A percentile compares a stretch with the other conserved stretches of the same genome.
These are phyloP conservation scores for Citrus reticulata DNA, from an alignment of 345 rosid species.

Conservation along the genomic window DNA sequence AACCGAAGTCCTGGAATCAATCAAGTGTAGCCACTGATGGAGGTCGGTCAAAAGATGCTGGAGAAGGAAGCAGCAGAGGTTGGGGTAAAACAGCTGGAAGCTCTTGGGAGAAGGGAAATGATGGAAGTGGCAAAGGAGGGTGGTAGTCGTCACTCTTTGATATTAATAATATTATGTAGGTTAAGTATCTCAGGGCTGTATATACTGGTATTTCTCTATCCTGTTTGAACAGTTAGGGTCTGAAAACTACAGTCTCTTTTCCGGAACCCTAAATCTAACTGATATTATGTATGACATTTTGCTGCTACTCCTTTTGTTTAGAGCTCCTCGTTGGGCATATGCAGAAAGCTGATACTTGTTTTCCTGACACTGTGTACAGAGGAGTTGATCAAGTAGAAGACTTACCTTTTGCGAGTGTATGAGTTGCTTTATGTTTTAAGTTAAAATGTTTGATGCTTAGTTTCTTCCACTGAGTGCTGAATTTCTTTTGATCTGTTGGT, in stretches of 20 bases:
- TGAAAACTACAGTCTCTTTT: not conserved
- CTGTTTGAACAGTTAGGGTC: not conserved
- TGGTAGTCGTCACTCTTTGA: conserved; percentile 17
- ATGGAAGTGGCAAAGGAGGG: conserved; percentile 32
- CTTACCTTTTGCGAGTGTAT: not conserved
- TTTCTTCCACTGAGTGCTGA: too few relatives aligned
- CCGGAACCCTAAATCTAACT: not conserved
- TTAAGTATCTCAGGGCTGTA: not conserved
- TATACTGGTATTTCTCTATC: not conserved
- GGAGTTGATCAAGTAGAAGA: not conserved
- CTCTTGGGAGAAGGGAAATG: conserved; percentile 30
- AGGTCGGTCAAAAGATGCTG: conserved; percentile 13
- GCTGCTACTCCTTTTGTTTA: not conserved
- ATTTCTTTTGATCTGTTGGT: too few relatives aligned
- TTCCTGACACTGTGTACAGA: not conserved
- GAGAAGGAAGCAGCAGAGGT: conserved; percentile 11
- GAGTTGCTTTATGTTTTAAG: not conserved
- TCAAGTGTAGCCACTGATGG: conserved; percentile 12
- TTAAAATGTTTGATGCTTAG: not conserved
- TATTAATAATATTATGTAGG: not conserved
- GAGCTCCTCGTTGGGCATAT: not conserved
- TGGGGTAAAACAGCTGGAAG: conserved; percentile 28
- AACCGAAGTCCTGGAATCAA: conserved; percentile 20
- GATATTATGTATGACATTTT: not conserved
- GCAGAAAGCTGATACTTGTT: not conserved